A percentile compares a stretch with the other conserved stretches of the same genome.
Evolutionary conservation across 257 asterid genomes (phyloP).

Genomic region (Solanum etuberosum): DNA sequence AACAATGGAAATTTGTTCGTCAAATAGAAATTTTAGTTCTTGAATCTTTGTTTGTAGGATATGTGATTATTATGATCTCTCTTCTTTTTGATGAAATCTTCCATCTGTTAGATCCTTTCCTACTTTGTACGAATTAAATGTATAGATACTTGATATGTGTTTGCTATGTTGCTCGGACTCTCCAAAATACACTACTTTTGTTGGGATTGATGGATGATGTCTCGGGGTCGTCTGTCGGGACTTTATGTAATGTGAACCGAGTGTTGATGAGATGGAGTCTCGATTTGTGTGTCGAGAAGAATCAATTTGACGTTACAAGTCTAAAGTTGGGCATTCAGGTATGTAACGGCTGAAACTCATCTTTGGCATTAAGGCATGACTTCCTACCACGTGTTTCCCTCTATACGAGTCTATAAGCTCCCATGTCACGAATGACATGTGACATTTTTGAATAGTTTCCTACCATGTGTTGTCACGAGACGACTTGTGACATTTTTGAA

Average conservation of each 20-base stretch:
- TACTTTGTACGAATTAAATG: not conserved
- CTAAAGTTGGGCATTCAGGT: not conserved
- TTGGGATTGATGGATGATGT: not conserved
- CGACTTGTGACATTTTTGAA: not conserved
- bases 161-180: not conserved
- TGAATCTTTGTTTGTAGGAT: not conserved
- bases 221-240: not conserved
- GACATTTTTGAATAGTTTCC: not conserved
- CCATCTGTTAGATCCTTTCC: not conserved
- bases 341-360: not conserved
- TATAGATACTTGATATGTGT: not conserved
- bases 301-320: not conserved
- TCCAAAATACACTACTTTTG: not conserved
- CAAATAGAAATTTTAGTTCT: not conserved
- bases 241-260: not conserved
- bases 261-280: not conserved
- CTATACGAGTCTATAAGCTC: not conserved
- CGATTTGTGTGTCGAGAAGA: not conserved
- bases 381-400: not conserved
- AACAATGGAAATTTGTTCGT: not conserved
- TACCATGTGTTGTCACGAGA: not conserved
- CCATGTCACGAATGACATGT: not conserved
- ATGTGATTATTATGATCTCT: not conserved
- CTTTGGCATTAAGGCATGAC: not conserved
- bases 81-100: not conserved